These are phyloP conservation scores for Amanita molliuscula DNA, from an alignment of 768 basidiomycete species.

Conservation along the genomic window DNA sequence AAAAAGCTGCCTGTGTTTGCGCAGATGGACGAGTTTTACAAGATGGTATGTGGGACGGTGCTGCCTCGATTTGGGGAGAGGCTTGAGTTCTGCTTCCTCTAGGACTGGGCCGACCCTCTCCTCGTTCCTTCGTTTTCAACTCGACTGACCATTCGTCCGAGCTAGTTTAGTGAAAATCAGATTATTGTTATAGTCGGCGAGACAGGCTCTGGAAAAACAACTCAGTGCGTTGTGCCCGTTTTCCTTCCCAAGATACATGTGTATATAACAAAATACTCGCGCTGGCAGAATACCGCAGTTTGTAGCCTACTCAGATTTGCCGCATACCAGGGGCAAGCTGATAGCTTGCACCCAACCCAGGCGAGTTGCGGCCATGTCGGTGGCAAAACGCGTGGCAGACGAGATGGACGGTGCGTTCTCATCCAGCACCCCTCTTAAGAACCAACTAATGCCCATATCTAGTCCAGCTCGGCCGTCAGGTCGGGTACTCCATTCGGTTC, in stretches of 20 bases:
- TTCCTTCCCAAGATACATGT: not conserved
- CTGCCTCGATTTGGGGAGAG: conserved; percentile 24
- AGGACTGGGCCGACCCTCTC: conserved; percentile 28
- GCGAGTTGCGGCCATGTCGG: conserved; percentile 83
- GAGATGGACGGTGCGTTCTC: conserved; percentile 86
- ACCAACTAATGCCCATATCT: not conserved
- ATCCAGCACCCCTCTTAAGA: not conserved
- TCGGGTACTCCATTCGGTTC: conserved; percentile 92
- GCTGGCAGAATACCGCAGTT: conserved; percentile 85
- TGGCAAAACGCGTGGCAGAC: conserved; percentile 83
- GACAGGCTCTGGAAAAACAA: conserved; percentile 92
- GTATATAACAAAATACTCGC: too few species aligned
- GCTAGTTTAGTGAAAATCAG: conserved; percentile 67
- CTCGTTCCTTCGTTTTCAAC: conserved; percentile 16
- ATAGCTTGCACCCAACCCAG: conserved; percentile 95
- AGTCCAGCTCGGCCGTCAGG: conserved; percentile 76
- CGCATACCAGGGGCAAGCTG: conserved; percentile 80
- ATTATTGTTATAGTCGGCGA: conserved; percentile 89
- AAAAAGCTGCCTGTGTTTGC: conserved; percentile 86
- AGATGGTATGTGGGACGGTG: conserved; percentile 53
- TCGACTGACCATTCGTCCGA: not conserved
- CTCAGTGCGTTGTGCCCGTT: conserved; percentile 51
- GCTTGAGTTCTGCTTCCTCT: conserved; percentile 33
- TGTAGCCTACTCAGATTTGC: conserved; percentile 87
- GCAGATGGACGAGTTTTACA: conserved; percentile 89